A percentile compares a stretch with the other conserved stretches of the same genome.
phyloP scores from a whole-genome alignment of 345 rosid species.

The Schrenkiella parvula region DNA sequence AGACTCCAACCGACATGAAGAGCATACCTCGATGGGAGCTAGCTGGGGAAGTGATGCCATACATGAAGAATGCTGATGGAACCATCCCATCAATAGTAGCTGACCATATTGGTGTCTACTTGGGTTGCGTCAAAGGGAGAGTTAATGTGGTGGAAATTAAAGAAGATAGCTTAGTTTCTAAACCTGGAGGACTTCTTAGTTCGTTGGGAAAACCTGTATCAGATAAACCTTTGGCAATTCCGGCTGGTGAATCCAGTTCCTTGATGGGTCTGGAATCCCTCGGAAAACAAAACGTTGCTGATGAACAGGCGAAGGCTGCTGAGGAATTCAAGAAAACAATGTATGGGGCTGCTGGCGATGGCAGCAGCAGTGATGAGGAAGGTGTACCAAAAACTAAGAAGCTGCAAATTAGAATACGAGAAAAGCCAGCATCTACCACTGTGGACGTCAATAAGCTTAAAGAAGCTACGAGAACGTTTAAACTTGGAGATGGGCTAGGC shows the following conservation, averaged over 20 bases:
- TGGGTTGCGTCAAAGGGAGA: constrained; percentile 91
- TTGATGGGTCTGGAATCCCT: constrained; percentile 86
- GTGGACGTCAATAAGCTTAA: constrained; percentile 92
- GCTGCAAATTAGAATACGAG: constrained; percentile 85
- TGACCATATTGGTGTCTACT: constrained; percentile 89
- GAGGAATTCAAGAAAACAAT: constrained; percentile 96
- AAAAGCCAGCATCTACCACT: constrained; percentile 70
- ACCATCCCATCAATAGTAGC: constrained; percentile 80
- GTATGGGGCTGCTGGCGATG: constrained; percentile 73
- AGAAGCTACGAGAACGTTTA: constrained; percentile 85
- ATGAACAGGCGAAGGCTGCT: constrained; percentile 93
- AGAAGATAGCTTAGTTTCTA: constrained; percentile 71
- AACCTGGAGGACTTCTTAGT: constrained; percentile 48
- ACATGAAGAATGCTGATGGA: constrained; percentile 96
- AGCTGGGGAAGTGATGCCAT: constrained; percentile 97
- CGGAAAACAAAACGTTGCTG: constrained; percentile 50
- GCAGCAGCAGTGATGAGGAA: constrained; percentile 97
- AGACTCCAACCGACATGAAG: constrained; percentile 79
- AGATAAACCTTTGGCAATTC: constrained; percentile 43
- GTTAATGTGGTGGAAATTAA: constrained; percentile 84
- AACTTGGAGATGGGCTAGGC: constrained; percentile 82
- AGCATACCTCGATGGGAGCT: constrained; percentile 90
- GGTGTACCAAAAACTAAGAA: constrained; percentile 63
- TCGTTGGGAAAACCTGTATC: constrained; percentile 44
- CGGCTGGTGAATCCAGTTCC: constrained; percentile 49